A percentile compares a stretch with the other conserved stretches of the same genome.
Evolutionary conservation across 1,139 yeast species (phyloP).

Genomic region (Geotrichum fermentans): DNA sequence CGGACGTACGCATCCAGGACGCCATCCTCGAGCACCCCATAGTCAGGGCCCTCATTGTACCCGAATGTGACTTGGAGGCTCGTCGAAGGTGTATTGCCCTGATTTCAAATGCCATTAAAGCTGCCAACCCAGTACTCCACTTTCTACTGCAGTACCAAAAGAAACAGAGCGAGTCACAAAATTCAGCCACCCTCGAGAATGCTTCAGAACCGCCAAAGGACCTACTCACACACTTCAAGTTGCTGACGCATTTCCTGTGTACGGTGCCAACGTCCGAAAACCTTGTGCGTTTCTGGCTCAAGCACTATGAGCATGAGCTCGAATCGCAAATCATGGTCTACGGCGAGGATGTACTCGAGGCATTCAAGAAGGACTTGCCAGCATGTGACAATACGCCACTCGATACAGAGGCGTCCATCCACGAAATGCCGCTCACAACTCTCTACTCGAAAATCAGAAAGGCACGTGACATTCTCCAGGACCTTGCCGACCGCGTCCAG

Average conservation of each 20-base stretch:
- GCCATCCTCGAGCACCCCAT: constrained; percentile 33
- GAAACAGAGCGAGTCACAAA: constrained; percentile 1
- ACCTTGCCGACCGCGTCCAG: constrained; percentile 34
- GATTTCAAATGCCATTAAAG: constrained; percentile 28
- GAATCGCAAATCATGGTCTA: constrained; percentile 4
- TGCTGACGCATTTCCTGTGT: constrained; percentile 9
- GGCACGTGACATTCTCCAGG: constrained; percentile 30
- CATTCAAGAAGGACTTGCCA: background rate
- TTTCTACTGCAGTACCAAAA: constrained; percentile 9
- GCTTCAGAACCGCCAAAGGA: constrained; percentile 2
- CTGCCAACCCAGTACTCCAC: constrained; percentile 34
- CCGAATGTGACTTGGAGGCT: constrained; percentile 36
- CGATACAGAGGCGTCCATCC: background rate
- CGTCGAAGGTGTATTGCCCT: constrained; percentile 31
- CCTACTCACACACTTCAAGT: constrained; percentile 12
- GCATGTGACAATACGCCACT: background rate
- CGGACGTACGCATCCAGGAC: constrained; percentile 34
- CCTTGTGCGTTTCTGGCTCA: constrained; percentile 19
- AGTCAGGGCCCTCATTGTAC: constrained; percentile 32
- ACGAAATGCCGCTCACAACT: constrained; percentile 25
- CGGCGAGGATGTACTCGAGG: background rate
- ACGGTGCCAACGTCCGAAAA: constrained; percentile 13
- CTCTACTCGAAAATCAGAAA: constrained; percentile 31
- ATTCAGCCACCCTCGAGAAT: background rate
- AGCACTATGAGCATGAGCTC: constrained; percentile 17